Base-by-base conservation (phyloP, 2,329 filamentous ascomycete genomes). In the Paecilomyces variotii region DNA sequence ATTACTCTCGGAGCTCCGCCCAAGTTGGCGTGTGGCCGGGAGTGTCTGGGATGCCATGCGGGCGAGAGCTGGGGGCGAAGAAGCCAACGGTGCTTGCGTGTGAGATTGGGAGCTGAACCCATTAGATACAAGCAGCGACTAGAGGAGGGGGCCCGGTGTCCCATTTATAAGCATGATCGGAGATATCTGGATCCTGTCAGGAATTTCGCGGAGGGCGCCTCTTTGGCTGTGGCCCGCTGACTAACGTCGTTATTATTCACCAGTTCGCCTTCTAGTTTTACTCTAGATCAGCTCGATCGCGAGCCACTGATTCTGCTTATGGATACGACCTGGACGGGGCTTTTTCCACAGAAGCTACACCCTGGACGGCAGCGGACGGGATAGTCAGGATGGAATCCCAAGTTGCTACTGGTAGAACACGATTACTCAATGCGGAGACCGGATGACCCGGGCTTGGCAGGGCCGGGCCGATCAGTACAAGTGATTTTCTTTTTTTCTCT, bases 1-100 rank as follows among this genome's bases (percentile, higher is more conserved):
- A 35, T 51, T 57, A 50, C 64, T 67, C 51, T 67, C 66, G 45
- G 67, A 69, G 63, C 63, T 65, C 49, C 67, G 61, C n/a, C 65
- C 67, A 39, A 62, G 66, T 10, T 45, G 32, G 58, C 28, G 57
- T 19, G 39, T 45, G 39, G n/a, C 39, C 4, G 39, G 39, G 39
- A 45, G 39, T n/a, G 39, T 45, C 39, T 45, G 39, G 39, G 39
- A 45, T 45, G 39, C 39, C 39, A 45, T 45, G 39, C 19, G 39
- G 39, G 39, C 39, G n/a, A 45, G 39, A 39, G 35, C 39, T 45
- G 39, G 39, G 30, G 14, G 14, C 12, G 14, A 45, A 10, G 9
- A 45, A 19, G 7, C 39, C 39, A 45, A 45, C 39, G 39, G 39
- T 45, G 39, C 19, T 19, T 45, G 39, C 39, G 39, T 45, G 39